Evolutionary conservation across 306 rosid genomes (phyloP).

Genomic region (Inga oerstediana): DNA sequence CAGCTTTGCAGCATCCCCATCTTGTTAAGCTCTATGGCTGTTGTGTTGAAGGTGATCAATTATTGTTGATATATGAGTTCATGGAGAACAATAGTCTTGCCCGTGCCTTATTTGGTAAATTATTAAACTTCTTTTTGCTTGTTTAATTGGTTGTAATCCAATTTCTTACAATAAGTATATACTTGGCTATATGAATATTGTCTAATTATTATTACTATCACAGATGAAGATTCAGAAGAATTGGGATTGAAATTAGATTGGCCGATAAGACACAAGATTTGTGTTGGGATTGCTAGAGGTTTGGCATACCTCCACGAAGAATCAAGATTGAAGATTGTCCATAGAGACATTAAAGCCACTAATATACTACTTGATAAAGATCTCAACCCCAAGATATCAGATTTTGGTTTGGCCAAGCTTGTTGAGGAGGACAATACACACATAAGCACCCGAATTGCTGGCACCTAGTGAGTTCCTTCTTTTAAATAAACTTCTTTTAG

Average conservation of each 20-base stretch:
- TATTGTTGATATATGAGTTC: conserved; percentile 58
- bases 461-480: conserved; percentile 53
- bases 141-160: neutral
- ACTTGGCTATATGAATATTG: neutral
- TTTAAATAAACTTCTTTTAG: neutral
- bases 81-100: conserved; percentile 67
- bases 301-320: conserved; percentile 83
- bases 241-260: conserved; percentile 45
- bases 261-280: conserved; percentile 64
- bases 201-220: conserved; percentile 9
- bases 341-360: conserved; percentile 71
- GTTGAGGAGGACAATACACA: conserved; percentile 68
- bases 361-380: conserved; percentile 64
- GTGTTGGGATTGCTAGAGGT: conserved; percentile 68
- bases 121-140: neutral
- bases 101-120: conserved; percentile 56
- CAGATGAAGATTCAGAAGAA: conserved; percentile 37
- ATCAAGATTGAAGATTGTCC: conserved; percentile 68
- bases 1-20: conserved; percentile 59
- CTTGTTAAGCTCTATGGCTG: conserved; percentile 70
- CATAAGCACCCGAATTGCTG: conserved; percentile 65
- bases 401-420: conserved; percentile 73
- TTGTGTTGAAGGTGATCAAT: conserved; percentile 58
- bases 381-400: conserved; percentile 63
- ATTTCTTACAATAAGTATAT: neutral